Percentiles rank a stretch among this genome's conserved stretches.
Evolutionary conservation across 768 basidiomycete genomes (phyloP).

Genomic region (Gloeostereum incarnatum): DNA sequence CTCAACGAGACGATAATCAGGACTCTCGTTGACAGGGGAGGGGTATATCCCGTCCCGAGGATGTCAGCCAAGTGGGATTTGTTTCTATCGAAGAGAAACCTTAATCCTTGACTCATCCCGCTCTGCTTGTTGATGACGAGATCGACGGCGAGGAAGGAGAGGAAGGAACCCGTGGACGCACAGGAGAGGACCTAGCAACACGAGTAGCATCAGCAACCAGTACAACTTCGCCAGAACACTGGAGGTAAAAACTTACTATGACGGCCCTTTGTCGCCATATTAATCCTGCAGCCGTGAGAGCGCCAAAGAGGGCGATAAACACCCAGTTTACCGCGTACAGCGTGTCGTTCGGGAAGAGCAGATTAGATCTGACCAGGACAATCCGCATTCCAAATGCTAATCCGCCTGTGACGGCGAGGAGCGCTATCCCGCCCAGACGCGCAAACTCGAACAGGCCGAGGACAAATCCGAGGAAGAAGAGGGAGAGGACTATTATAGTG

Average conservation of each 20-base stretch:
- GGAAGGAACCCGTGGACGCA: slow-evolving; percentile 54
- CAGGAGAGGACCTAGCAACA: slow-evolving; percentile 31
- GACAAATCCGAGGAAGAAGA: slow-evolving; percentile 41
- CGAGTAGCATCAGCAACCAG: neutral
- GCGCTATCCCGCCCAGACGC: slow-evolving; percentile 33
- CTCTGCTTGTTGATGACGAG: slow-evolving; percentile 45
- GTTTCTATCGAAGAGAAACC: slow-evolving; percentile 58
- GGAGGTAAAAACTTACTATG: slow-evolving; percentile 30
- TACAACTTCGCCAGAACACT: neutral
- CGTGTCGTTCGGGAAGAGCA: slow-evolving; percentile 30
- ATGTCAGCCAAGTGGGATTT: slow-evolving; percentile 44
- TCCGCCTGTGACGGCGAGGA: slow-evolving; percentile 45
- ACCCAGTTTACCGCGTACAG: slow-evolving; percentile 42
- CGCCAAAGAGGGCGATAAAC: slow-evolving; percentile 35
- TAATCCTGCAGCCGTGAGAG: slow-evolving; percentile 29
- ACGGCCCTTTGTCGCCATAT: slow-evolving; percentile 35
- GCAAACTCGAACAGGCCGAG: slow-evolving; percentile 46
- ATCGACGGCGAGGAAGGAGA: slow-evolving; percentile 47
- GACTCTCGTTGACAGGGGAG: slow-evolving; percentile 39
- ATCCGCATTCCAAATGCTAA: slow-evolving; percentile 48
- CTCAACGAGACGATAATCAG: slow-evolving; percentile 43
- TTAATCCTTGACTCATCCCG: slow-evolving; percentile 56
- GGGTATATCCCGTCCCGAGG: slow-evolving; percentile 35
- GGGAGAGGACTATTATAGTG: slow-evolving; percentile 34
- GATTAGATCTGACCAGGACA: slow-evolving; percentile 35